Evolutionary conservation across 192 early-diverging fungal genomes (phyloP).

Genomic region (Physocladia obscura): DNA sequence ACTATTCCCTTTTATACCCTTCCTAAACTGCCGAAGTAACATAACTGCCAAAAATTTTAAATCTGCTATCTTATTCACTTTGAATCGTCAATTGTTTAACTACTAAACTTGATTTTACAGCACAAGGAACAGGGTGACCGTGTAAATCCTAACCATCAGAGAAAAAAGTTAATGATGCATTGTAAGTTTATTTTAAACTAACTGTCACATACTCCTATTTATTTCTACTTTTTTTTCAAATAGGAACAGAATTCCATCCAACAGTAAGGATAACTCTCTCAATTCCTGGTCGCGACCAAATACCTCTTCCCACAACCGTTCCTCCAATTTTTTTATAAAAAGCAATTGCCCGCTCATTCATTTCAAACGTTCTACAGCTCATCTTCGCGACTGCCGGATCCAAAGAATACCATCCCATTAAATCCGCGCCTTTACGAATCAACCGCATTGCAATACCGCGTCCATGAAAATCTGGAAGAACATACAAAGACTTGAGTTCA

Average conservation of each 20-base stretch:
- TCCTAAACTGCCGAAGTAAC: too few relatives aligned
- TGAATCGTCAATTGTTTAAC: too few relatives aligned
- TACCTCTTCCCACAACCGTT: neutral
- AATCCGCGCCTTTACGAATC: neutral
- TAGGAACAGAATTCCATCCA: neutral
- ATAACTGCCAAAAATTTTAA: too few relatives aligned
- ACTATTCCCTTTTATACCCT: too few relatives aligned
- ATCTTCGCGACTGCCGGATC: neutral
- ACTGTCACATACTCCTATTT: too few relatives aligned
- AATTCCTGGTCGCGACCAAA: neutral
- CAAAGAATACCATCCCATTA: conserved; percentile 5
- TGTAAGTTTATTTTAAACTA: too few relatives aligned
- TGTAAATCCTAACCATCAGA: too few relatives aligned
- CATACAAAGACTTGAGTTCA: neutral
- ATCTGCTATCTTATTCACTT: too few relatives aligned
- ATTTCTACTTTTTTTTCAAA: too few relatives aligned
- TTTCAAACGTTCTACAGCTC: neutral
- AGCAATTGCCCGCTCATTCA: neutral
- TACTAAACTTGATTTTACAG: too few relatives aligned
- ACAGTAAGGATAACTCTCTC: neutral
- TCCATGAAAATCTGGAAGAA: neutral
- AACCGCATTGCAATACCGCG: neutral
- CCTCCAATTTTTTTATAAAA: conserved; percentile 13
- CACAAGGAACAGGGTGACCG: too few relatives aligned
- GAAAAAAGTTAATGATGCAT: too few relatives aligned